Evolutionary conservation across 495 filamentous ascomycete species (phyloP), one percentile per base, ranked within the genome.

Genomic region (Penicillium fimorum): DNA sequence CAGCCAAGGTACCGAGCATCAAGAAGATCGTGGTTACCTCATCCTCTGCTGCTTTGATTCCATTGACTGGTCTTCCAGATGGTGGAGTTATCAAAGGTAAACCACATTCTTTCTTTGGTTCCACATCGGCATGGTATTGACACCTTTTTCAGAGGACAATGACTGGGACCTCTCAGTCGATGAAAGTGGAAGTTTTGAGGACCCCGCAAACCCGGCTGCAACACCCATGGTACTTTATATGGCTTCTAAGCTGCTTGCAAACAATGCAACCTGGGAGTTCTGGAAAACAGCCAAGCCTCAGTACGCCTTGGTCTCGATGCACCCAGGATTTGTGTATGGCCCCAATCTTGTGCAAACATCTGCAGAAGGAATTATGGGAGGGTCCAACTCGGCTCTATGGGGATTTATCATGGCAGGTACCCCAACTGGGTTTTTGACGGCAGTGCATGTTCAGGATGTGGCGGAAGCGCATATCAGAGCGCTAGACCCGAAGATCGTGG

Each of bases 381-480:
- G 55, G 9, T 60, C 65, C 10, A 71, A 72, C 29, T 55, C 47
- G 4, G 29, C 59, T 7, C 49, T 72, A 0, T 70, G 54, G 53
- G 27, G 33, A 15, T 25, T 58, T 3, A 57, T 73, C 15, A 66
- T 61, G 58, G 30, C 6, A 11, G 63, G 58, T 10, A 41, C 20
- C 22, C 60, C 67, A 0, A 8, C 42, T n/a, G 46, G 54, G 0
- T 50, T 18, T 1, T 45, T 63, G 5, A 62, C 57, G 1, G 64
- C 57, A 27, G 75, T 77, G 15, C 68, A 79, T 55, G 58, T 78
- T 22, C 61, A 65, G 15, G 75, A 79, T 56, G 73, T 78, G 1
- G 71, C 71, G 11, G 63, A 69, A 7, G 70, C 65, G 1, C 67
- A 72, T 30, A 41, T 79, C 50, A 68, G 59, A 48, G 63, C 66